Percentiles rank a stretch among this genome's conserved stretches.
Conservation (phyloP, 2,329 filamentous ascomycete species). For the Plenodomus tracheiphilus region DNA sequence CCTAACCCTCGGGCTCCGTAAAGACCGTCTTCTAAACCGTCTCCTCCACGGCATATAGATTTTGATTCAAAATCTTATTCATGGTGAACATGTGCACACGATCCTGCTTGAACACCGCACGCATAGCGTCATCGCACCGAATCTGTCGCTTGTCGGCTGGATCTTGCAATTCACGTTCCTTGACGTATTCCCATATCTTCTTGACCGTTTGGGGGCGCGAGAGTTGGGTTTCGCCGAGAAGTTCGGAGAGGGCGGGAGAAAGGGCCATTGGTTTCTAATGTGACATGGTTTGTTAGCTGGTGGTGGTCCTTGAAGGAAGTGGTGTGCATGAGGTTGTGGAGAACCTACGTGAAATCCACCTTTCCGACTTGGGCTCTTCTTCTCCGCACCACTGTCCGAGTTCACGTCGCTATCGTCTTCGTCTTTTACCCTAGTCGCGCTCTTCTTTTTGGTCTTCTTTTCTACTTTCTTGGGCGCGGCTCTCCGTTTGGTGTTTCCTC, state of each 20-base stretch:
- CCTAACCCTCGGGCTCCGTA: background rate
- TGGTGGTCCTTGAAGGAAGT: too few species aligned
- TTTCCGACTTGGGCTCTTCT: constrained; percentile 72
- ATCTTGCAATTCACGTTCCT: constrained; percentile 83
- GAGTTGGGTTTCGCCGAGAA: constrained; percentile 76
- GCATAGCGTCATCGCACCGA: constrained; percentile 86
- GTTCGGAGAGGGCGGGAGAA: constrained; percentile 68
- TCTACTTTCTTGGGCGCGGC: constrained; percentile 60
- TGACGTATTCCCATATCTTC: constrained; percentile 95
- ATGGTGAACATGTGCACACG: constrained; percentile 99
- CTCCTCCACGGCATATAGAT: constrained; percentile 84
- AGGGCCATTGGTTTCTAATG: constrained; percentile 79
- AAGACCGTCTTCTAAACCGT: constrained; percentile 6
- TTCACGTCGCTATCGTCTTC: constrained; percentile 79
- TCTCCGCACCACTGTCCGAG: constrained; percentile 63
- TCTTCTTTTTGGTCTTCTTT: constrained; percentile 70
- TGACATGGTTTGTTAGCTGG: too few species aligned
- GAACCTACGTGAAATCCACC: constrained; percentile 82
- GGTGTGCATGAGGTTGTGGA: too few species aligned
- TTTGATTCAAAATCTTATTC: constrained; percentile 92
- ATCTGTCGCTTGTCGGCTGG: constrained; percentile 92
- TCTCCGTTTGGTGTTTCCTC: constrained; percentile 63
- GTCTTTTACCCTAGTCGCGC: constrained; percentile 69
- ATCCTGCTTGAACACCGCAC: constrained; percentile 87
- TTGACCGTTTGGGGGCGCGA: constrained; percentile 96